A percentile compares a stretch with the other conserved stretches of the same genome.
These are phyloP conservation scores for Stagonosporopsis tanaceti DNA, from an alignment of 2,329 filamentous ascomycete species.

Conservation along the genomic window DNA sequence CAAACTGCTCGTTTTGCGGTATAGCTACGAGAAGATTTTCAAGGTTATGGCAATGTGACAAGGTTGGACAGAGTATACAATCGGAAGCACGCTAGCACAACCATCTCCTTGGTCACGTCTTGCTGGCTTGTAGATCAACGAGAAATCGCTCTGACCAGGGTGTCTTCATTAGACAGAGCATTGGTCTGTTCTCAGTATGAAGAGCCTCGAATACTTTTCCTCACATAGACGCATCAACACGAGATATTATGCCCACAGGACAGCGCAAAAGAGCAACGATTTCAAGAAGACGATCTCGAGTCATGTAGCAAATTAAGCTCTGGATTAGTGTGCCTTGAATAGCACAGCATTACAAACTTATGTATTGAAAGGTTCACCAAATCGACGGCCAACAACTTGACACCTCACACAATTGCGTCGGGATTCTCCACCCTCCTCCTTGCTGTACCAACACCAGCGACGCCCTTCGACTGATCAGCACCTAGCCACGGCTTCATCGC, in stretches of 20 bases:
- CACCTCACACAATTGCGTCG: constrained; percentile 35
- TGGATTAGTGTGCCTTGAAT: not conserved
- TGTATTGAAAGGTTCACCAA: not conserved
- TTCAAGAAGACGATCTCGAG: not conserved
- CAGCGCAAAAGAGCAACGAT: not conserved
- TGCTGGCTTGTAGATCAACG: too few species aligned
- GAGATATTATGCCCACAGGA: too few species aligned
- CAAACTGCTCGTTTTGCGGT: not conserved
- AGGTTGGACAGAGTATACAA: too few species aligned
- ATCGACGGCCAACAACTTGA: not conserved
- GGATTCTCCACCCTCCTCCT: constrained; percentile 41
- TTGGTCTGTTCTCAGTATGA: too few species aligned
- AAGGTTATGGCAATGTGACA: not conserved
- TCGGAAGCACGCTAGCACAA: too few species aligned
- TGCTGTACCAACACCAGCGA: constrained; percentile 41
- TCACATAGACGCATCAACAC: not conserved
- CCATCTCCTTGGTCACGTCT: too few species aligned
- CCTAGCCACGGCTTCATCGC: constrained; percentile 96
- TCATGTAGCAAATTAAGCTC: not conserved
- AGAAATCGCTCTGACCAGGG: too few species aligned
- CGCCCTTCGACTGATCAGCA: constrained; percentile 73
- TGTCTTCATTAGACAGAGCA: too few species aligned
- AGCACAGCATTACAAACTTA: not conserved
- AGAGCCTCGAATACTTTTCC: too few species aligned
- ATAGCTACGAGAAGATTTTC: not conserved